Percentiles rank a stretch among this genome's conserved stretches.
Conservation (phyloP, 139 green algal species). For the Chara braunii region DNA sequence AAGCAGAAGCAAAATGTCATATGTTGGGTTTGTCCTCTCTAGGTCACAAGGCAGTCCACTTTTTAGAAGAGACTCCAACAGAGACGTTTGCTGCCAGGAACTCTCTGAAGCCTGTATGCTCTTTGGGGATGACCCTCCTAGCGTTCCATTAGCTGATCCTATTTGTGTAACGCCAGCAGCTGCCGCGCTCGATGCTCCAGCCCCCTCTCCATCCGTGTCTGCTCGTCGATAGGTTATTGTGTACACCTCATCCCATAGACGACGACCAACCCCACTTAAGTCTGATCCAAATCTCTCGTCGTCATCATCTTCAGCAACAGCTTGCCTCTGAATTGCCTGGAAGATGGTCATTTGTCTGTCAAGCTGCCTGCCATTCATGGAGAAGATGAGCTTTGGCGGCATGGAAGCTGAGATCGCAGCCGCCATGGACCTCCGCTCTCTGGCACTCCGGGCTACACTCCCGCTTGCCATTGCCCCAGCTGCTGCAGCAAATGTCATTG, state of each 20-base stretch:
- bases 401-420: neutral
- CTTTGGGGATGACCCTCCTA: too few species aligned
- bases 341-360: conserved; percentile 63
- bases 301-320: conserved; percentile 7
- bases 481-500: neutral
- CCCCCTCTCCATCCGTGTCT: neutral
- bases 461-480: conserved; percentile 4
- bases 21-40: conserved; percentile 16
- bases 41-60: conserved; percentile 9
- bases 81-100: conserved; percentile 5
- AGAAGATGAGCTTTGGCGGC: conserved; percentile 57
- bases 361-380: conserved; percentile 47
- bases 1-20: conserved; percentile 53
- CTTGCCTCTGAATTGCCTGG: conserved; percentile 62
- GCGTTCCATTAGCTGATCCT: too few species aligned
- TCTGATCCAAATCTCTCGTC: conserved; percentile 17
- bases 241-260: conserved; percentile 77
- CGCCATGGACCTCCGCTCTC: conserved; percentile 1
- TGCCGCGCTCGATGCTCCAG: neutral
- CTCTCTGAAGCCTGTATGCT: neutral
- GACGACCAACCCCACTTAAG: conserved; percentile 2
- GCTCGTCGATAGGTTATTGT: conserved; percentile 67
- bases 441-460: too few species aligned
- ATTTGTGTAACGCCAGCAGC: too few species aligned
- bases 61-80: conserved; percentile 2